Evolutionary conservation across 2,329 filamentous ascomycete genomes (phyloP), one percentile per base, ranked within the genome.

Genomic region (Talaromyces sp.): DNA sequence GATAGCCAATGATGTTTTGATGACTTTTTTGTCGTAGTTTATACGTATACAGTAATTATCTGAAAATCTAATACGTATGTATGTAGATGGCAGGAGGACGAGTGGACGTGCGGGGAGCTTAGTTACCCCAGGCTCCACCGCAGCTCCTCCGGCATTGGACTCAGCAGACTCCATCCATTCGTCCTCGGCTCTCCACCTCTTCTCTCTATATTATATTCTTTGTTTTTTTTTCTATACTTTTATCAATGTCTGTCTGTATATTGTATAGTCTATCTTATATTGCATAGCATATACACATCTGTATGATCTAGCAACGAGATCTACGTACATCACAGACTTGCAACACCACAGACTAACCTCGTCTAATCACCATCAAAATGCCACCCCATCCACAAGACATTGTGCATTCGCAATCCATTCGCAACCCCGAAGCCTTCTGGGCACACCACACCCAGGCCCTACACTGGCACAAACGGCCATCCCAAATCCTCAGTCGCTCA

Each of bases 381-480:
- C 60, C 69, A 56, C n/a, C n/a, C n/a, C 72, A 77, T 58, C 70
- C 70, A 10, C 83, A 85, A 72, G 78, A 83, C 65, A 62, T 68
- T n/a, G 77, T 81, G n/a, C 79, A 83, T 65, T 63, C 70, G 3
- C 68, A 71, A 62, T 92, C 90, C 57, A 82, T 94, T 54, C 72
- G 76, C n/a, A 78, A 89, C 64, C 90, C 90, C 0, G 83, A 89
- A 63, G 70, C 77, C 6, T 95, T 95, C 77, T 96, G 91, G 91
- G 77, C 78, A 24, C 80, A 81, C 59, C 90, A 94, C 70, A 91
- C 91, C 5, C 80, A 85, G 51, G 84, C 89, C 24, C 79, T 97
- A 3, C 77, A 88, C 73, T 97, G 92, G 92, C 88, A 95, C 75
- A 88, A 85, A 69, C 82, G 84, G 58, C 92, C 92, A 8, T 82